Evolutionary conservation across 176 grass and related monocot species (phyloP), one percentile per base, ranked within the genome.

Genomic region (Themeda triandra): DNA sequence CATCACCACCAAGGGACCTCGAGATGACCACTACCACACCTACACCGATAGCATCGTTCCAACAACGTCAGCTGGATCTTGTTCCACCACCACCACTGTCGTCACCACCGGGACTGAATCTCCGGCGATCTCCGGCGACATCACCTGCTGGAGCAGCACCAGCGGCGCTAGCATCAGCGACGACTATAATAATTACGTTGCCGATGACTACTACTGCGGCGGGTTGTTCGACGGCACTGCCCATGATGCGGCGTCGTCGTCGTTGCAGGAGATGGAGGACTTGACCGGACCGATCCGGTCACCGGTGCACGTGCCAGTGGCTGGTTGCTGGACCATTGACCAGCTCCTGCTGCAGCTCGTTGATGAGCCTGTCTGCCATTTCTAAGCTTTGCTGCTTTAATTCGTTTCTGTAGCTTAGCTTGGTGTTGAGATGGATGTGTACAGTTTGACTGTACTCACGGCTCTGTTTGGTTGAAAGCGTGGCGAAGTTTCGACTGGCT

Each of bases 251-350:
- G n/a, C 66, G 8, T 1, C 73, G 11, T 28, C 65, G 73, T 28
- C 65, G 73, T 25, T 79, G 29, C 30, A 69, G 37, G 84, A 80
- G 6, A 83, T 80, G 18, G 75, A 74, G 13, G 79, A 83, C 8
- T 74, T 86, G 28, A 23, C 44, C 15, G 60, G 88, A 7, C 84
- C 88, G 18, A 87, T 90, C 80, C 63, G 80, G 60, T 90, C 84
- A 0, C 88, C 88, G 48, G 46, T 90, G 37, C 88, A 90, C 60
- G 6, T 87, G 18, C 10, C 68, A 0, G 66, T 1, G 28, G 28
- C 11, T 73, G 44, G 66, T 39, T 74, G 72, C 30, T 79, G 18
- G 81, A 41, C 37, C n/a, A 28, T 17, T 12, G 80, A 82, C 66
- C 42, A 29, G 0, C 19, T 54, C 51, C 7, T 54, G 6, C 18